Evolutionary conservation across 306 rosid genomes (phyloP), one percentile per base, ranked within the genome.

Genomic region (Prunus davidiana): DNA sequence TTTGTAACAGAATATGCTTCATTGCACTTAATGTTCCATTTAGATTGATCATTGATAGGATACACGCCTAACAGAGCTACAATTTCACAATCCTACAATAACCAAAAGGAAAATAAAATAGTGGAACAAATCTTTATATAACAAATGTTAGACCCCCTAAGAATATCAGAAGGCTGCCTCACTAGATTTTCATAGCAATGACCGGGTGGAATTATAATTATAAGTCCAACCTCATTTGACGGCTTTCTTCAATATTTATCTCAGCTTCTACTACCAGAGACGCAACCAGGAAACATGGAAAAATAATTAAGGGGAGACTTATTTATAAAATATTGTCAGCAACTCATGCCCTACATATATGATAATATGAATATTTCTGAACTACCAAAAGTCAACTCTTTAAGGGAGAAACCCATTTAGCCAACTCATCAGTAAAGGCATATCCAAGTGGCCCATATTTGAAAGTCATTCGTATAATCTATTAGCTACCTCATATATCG

Each of bases 381-480:
- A 71, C 69, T 54, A 52, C 55, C 58, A 73, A 16, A 71, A 67
- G 19, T 68, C 50, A 63, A 50, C 78, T 61, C 55, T 66, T n/a
- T 22, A 12, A 13, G 72, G 6, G 49, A 34, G 75, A 76, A 78
- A 74, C 28, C 10, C 28, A n/a, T 62, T 49, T 66, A 78, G 62
- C 43, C 16, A 27, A 45, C 43, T 58, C 15, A 12, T 57, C 63
- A 50, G 43, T 22, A 45, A 56, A 47, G 62, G 65, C 24, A 11
- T 28, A 47, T 72, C 57, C 54, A 65, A 16, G 66, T 46, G 30
- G 14, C 28, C 49, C 34, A 50, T 64, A 20, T 50, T 47, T 51
- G 24, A 34, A 64, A 30, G 3, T 12, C 8, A 67, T 2, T 41
- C 15, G 15, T 50, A 22, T 20, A 38, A 41, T 24, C 43, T 43